Percentiles rank a stretch among this genome's conserved stretches.
These are phyloP conservation scores for Macrolepiota dolichaula DNA, from an alignment of 768 basidiomycete genomes.

Conservation along the genomic window DNA sequence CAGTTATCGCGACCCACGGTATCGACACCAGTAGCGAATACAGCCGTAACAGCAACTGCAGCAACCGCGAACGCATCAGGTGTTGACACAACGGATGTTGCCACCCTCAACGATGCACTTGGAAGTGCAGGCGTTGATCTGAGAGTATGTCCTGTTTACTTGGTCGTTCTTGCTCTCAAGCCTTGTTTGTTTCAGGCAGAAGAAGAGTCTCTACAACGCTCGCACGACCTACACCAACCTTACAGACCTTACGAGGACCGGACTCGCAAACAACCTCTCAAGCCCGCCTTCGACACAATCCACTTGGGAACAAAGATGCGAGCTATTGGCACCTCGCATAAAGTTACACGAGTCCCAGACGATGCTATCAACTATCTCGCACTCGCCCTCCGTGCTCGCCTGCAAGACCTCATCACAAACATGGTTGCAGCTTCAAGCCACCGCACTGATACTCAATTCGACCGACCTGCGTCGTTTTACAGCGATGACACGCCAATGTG, in stretches of 20 bases:
- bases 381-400: conserved; percentile 69
- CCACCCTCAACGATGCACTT: conserved; percentile 79
- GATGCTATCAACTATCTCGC: conserved; percentile 77
- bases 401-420: conserved; percentile 63
- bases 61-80: conserved; percentile 22
- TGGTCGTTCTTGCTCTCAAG: neutral
- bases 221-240: conserved; percentile 55
- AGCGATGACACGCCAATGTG: conserved; percentile 62
- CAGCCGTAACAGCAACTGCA: conserved; percentile 16
- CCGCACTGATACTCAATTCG: conserved; percentile 68
- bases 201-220: conserved; percentile 75
- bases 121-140: conserved; percentile 87
- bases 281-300: conserved; percentile 66
- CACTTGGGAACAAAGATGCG: conserved; percentile 68
- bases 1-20: conserved; percentile 17
- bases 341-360: conserved; percentile 62
- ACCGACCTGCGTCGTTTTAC: conserved; percentile 63
- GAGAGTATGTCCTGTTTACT: conserved; percentile 43
- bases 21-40: conserved; percentile 18
- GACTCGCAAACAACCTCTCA: conserved; percentile 68
- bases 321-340: conserved; percentile 62
- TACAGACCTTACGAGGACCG: conserved; percentile 77
- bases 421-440: conserved; percentile 71
- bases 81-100: conserved; percentile 67
- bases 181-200: conserved; percentile 57